Percentiles rank a stretch among this genome's conserved stretches.
These are phyloP conservation scores for Lomentospora prolificans DNA, from an alignment of 2,329 filamentous ascomycete genomes.

Conservation along the genomic window DNA sequence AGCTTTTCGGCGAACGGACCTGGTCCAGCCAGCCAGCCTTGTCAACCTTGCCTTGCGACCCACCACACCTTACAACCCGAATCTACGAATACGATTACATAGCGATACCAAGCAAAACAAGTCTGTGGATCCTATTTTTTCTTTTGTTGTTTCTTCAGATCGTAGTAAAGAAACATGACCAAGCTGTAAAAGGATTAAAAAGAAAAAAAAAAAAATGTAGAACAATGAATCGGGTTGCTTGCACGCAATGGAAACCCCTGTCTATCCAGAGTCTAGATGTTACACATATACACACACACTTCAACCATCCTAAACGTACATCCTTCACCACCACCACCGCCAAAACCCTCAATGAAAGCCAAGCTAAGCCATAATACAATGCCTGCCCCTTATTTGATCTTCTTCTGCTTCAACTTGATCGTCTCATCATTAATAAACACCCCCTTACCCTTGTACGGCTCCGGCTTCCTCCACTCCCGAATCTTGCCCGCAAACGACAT, in stretches of 20 bases:
- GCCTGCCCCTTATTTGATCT: conserved; percentile 60
- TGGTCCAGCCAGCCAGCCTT: no score
- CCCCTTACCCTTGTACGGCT: conserved; percentile 99
- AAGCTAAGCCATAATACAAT: background rate
- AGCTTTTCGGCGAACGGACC: no score
- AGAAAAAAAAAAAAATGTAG: background rate
- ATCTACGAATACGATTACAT: no score
- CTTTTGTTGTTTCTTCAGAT: no score
- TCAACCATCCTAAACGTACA: conserved; percentile 3
- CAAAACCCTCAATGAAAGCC: background rate
- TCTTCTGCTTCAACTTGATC: conserved; percentile 97
- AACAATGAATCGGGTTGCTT: background rate
- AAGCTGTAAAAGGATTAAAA: background rate
- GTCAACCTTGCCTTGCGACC: no score
- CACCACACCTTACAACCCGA: no score
- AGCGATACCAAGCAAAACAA: no score
- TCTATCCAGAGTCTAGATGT: background rate
- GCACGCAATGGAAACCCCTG: background rate
- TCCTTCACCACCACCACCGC: background rate
- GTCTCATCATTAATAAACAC: conserved; percentile 98
- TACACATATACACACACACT: background rate
- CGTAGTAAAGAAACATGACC: background rate
- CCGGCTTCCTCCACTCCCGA: conserved; percentile 77
- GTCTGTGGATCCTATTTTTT: no score
- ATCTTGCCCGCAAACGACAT: conserved; percentile 89